Conservation (phyloP, 805 yeast species). For the Candida awuae region DNA sequence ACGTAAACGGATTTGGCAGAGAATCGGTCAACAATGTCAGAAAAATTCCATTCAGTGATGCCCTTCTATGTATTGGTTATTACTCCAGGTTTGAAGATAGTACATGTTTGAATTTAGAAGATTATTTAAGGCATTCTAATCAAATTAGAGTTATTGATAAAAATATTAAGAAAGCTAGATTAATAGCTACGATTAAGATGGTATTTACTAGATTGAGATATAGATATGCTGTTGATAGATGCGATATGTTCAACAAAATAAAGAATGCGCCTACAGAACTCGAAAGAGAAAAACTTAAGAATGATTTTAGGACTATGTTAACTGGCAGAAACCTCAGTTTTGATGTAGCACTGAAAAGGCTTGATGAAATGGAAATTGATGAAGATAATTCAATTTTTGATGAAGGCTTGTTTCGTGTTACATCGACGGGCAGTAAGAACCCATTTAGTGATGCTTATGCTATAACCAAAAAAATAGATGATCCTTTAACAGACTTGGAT, state of each 20-base stretch:
- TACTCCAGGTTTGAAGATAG: slow-evolving; percentile 72
- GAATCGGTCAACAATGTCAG: slow-evolving; percentile 44
- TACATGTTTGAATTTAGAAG: slow-evolving; percentile 65
- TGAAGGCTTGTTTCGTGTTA: slow-evolving; percentile 17
- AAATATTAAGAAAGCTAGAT: slow-evolving; percentile 33
- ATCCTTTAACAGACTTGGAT: neutral
- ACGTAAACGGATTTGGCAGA: neutral
- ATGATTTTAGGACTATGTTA: slow-evolving; percentile 1
- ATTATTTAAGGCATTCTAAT: slow-evolving; percentile 57
- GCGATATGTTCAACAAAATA: slow-evolving; percentile 5
- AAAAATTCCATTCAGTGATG: slow-evolving; percentile 55
- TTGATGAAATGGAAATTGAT: slow-evolving; percentile 3
- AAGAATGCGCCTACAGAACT: neutral
- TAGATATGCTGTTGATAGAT: slow-evolving; percentile 14
- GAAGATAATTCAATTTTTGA: slow-evolving; percentile 3
- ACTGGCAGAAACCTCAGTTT: slow-evolving; percentile 7
- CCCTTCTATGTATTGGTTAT: slow-evolving; percentile 62
- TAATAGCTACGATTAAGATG: slow-evolving; percentile 40
- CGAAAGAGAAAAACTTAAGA: slow-evolving; percentile 4
- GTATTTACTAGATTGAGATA: slow-evolving; percentile 42
- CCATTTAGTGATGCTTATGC: slow-evolving; percentile 22
- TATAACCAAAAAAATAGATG: neutral
- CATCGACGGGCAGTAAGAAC: slow-evolving; percentile 23
- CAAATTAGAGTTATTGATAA: slow-evolving; percentile 49
- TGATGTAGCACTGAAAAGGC: slow-evolving; percentile 8